Evolutionary conservation across 31 red algal species (phyloP).

Genomic region (Porphyra umbilicalis): DNA sequence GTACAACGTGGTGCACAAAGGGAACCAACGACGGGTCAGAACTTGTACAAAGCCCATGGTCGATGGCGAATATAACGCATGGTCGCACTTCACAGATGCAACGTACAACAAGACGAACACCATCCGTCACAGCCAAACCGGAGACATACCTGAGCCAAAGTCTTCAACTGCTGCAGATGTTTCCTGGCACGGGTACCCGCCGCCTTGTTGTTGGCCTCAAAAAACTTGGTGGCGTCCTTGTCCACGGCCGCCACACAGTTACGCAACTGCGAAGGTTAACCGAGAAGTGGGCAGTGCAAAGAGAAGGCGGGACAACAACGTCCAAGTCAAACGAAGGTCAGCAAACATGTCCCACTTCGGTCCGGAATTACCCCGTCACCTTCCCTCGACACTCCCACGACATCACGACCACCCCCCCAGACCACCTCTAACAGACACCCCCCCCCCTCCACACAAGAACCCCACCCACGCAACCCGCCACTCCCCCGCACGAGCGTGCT

Average conservation of each 20-base stretch:
- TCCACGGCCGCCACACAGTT: constrained; percentile 51
- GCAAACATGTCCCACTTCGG: background rate
- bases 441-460: background rate
- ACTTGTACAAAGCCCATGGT: background rate
- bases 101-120: too few species aligned
- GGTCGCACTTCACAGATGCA: background rate
- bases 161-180: constrained; percentile 52
- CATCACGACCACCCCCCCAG: background rate
- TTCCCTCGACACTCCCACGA: background rate
- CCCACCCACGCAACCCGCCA: too few species aligned
- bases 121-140: too few species aligned
- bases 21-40: background rate
- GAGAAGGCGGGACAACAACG: background rate
- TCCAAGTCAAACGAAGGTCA: background rate
- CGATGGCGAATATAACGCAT: too few species aligned
- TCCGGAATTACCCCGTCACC: background rate
- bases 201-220: constrained; percentile 75
- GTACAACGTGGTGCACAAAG: background rate
- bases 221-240: constrained; percentile 71
- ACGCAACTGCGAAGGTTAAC: constrained; percentile 20
- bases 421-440: background rate
- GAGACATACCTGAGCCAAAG: constrained; percentile 27
- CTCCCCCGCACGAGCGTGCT: background rate
- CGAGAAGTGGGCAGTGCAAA: background rate
- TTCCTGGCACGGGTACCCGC: constrained; percentile 66